A percentile compares a stretch with the other conserved stretches of the same genome.
Evolutionary conservation across 129 eudicot species (phyloP).

Genomic region (Pulicaria dysenterica): DNA sequence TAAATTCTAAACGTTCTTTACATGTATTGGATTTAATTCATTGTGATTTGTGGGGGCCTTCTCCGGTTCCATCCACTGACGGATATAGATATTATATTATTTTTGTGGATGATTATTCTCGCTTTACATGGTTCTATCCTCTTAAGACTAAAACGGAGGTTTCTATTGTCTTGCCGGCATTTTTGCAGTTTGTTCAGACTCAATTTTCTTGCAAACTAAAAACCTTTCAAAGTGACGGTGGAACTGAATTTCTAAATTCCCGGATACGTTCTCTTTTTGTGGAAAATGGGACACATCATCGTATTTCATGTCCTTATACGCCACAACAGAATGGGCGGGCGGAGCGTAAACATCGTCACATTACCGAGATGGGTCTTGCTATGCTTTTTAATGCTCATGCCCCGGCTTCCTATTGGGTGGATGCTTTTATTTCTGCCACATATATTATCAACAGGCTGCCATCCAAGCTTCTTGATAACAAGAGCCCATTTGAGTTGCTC

Average conservation of each 20-base stretch:
- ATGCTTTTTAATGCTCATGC: background rate
- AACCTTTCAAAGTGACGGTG: background rate
- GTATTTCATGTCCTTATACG: background rate
- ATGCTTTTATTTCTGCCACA: background rate
- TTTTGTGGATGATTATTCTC: background rate
- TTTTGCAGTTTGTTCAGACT: background rate
- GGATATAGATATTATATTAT: background rate
- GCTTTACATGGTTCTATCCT: background rate
- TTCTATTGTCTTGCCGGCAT: background rate
- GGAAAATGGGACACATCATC: background rate
- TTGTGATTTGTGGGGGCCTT: background rate
- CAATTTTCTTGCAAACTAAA: background rate
- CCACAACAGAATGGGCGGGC: background rate
- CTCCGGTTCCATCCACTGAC: background rate
- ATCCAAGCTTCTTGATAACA: background rate
- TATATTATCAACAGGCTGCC: background rate
- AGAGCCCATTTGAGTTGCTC: background rate
- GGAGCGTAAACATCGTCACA: background rate
- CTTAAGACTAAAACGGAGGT: background rate
- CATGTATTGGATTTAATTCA: background rate
- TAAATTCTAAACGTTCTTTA: background rate
- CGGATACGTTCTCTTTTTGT: too few species aligned
- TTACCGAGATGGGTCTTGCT: background rate
- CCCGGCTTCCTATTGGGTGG: background rate
- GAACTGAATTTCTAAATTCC: background rate